Conservation (phyloP, 176 grass and related monocot genomes). For the Carex parvula region DNA sequence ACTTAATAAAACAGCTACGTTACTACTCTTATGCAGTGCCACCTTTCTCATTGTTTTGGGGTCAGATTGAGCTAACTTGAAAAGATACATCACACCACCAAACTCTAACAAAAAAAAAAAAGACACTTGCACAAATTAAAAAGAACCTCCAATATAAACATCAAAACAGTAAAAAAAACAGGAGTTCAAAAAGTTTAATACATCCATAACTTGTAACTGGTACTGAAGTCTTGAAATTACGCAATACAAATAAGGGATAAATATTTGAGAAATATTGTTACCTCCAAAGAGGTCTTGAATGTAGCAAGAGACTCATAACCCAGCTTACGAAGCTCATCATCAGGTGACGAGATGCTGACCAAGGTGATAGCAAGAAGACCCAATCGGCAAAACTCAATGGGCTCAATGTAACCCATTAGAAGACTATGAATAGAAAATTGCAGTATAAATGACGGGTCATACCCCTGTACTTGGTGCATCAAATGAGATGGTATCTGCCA, state of each 20-base stretch:
- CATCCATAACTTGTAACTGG: neutral
- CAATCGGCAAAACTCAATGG: constrained; percentile 72
- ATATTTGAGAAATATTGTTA: constrained; percentile 28
- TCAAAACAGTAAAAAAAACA: neutral
- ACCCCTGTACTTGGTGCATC: constrained; percentile 31
- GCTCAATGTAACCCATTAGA: constrained; percentile 71
- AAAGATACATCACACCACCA: neutral
- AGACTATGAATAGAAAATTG: constrained; percentile 75
- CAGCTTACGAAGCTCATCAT: constrained; percentile 71
- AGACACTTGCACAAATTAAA: neutral
- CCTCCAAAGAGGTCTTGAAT: constrained; percentile 76
- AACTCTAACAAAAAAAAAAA: neutral
- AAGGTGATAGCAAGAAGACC: constrained; percentile 83
- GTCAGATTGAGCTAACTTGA: neutral
- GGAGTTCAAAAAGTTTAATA: neutral
- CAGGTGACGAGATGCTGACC: constrained; percentile 71
- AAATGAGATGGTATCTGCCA: constrained; percentile 43
- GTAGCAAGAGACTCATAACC: constrained; percentile 70
- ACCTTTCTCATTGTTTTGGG: neutral
- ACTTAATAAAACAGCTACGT: neutral
- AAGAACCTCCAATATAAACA: neutral
- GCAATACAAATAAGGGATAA: neutral
- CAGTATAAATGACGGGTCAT: constrained; percentile 78
- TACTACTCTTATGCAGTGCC: neutral
- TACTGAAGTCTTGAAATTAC: constrained; percentile 8